Percentiles rank a stretch among this genome's conserved stretches.
Conservation (phyloP, 352 stramenopile species). For the Pseudoperonospora humuli region DNA sequence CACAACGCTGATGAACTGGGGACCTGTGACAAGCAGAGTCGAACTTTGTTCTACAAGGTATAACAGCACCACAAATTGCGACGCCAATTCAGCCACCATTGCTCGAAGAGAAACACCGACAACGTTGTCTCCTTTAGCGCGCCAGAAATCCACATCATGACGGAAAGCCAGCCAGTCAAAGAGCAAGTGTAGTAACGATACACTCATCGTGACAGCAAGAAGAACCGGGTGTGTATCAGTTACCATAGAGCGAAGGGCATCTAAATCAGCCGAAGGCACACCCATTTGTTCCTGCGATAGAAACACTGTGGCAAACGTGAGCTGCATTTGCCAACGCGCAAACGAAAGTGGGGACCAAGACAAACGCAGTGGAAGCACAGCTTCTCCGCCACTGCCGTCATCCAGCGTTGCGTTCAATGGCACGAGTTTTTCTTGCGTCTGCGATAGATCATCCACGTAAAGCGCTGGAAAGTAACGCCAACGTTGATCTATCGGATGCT, state of each 20-base stretch:
- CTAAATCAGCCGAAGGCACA: constrained; percentile 63
- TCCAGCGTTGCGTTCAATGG: constrained; percentile 48
- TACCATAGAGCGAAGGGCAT: constrained; percentile 87
- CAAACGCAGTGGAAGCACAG: constrained; percentile 44
- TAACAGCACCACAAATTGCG: constrained; percentile 90
- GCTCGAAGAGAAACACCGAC: constrained; percentile 90
- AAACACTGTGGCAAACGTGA: constrained; percentile 61
- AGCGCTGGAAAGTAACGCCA: constrained; percentile 71
- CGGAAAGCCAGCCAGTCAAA: constrained; percentile 98
- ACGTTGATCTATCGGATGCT: constrained; percentile 29
- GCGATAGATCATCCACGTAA: constrained; percentile 69
- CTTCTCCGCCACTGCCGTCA: constrained; percentile 12
- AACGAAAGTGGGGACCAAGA: constrained; percentile 73
- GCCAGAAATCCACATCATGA: constrained; percentile 96
- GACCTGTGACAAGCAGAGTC: constrained; percentile 88
- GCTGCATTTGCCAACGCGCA: constrained; percentile 67
- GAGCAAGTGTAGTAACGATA: constrained; percentile 94
- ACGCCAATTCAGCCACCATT: constrained; percentile 91
- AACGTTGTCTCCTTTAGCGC: constrained; percentile 86
- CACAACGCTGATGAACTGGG: constrained; percentile 50
- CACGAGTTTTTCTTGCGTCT: constrained; percentile 64
- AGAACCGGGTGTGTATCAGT: constrained; percentile 94
- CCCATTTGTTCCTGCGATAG: constrained; percentile 54
- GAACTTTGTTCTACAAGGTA: constrained; percentile 94
- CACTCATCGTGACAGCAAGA: constrained; percentile 91